Evolutionary conservation across 305 asterid species (phyloP).

Genomic region (Solanum hybrid): DNA sequence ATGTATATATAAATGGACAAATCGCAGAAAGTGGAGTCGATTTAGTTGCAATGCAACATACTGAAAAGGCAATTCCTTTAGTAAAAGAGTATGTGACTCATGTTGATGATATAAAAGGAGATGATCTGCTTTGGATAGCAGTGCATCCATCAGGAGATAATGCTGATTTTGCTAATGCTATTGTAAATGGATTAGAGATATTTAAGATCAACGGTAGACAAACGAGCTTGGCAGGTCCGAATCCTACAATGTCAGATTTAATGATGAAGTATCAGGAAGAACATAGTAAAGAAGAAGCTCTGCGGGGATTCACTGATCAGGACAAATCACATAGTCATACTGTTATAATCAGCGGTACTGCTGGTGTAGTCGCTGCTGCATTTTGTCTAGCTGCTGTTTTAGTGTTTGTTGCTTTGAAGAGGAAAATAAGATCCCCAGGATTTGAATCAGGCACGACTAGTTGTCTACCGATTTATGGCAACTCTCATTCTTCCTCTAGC

Average conservation of each 20-base stretch:
- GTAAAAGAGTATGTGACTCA: conserved; percentile 42
- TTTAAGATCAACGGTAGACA: conserved; percentile 55
- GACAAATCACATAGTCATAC: conserved; percentile 7
- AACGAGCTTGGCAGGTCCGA: conserved; percentile 60
- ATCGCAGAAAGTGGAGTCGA: conserved; percentile 41
- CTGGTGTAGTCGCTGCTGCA: conserved; percentile 68
- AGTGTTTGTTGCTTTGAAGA: conserved; percentile 30
- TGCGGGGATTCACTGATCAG: conserved; percentile 12
- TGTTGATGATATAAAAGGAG: conserved; percentile 23
- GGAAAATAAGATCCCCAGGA: conserved; percentile 29
- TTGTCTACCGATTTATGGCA: conserved; percentile 68
- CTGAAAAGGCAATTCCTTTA: conserved; percentile 29
- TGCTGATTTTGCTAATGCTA: conserved; percentile 35
- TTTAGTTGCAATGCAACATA: conserved; percentile 20
- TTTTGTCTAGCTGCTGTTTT: conserved; percentile 55
- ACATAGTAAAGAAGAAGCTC: conserved; percentile 2
- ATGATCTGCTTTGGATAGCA: conserved; percentile 41
- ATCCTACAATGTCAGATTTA: conserved; percentile 62
- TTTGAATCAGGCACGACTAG: conserved; percentile 23
- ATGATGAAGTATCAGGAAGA: conserved; percentile 45
- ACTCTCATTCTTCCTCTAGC: conserved; percentile 29
- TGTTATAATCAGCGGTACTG: conserved; percentile 48
- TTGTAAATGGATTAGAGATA: conserved; percentile 79
- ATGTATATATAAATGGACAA: conserved; percentile 49
- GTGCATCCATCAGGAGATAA: conserved; percentile 31